Base-by-base conservation (phyloP, 768 basidiomycete genomes). In the Boletus patriciae region DNA sequence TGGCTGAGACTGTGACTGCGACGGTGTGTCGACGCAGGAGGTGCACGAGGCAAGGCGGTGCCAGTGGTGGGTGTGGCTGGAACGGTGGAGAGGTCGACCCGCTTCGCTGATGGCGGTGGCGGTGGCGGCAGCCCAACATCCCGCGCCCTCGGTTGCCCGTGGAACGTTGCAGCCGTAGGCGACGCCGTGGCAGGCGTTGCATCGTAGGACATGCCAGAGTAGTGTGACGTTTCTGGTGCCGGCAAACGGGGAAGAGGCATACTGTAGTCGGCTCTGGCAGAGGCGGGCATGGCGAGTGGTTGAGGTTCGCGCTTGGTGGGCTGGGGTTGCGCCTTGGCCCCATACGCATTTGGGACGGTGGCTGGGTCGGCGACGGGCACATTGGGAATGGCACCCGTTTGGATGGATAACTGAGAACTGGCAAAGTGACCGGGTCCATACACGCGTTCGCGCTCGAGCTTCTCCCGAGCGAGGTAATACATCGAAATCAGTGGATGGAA, bases 401-500 rank as follows among this genome's bases (percentile, higher is more conserved):
- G 71, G 16, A 91, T 68, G 25, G 87, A 89, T 12, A 94, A 74
- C 69, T 95, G 93, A 0, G 94, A 97, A 52, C 84, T 90, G 3
- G 97, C 97, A 73, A 99, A 99, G 60, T 91, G 86, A 4, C 94
- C 94, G 0, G 87, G 87, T 0, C 96, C 97, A 72, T 95, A 98
- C 8, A 99, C 90, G 50, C 83, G 81, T 64, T 99, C 97, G 52
- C 97, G 79, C 68, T 98, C 94, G 67, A 94, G 78, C 80, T 98
- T 98, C 77, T 99, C 97, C 51, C 92, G 80, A 6, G 95, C 91
- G 19, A 99, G 84, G 76, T 87, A 98, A 72, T 99, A 99, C 76
- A 99, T 98, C 31, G 94, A 93, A 45, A 98, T 82, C 27, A 99
- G 80, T 0, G 94, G 95, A 70, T 98, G 94, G 77, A 93, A 99